These are phyloP conservation scores for Aspergillus japonicus DNA, from an alignment of 2,329 filamentous ascomycete species.

Conservation along the genomic window DNA sequence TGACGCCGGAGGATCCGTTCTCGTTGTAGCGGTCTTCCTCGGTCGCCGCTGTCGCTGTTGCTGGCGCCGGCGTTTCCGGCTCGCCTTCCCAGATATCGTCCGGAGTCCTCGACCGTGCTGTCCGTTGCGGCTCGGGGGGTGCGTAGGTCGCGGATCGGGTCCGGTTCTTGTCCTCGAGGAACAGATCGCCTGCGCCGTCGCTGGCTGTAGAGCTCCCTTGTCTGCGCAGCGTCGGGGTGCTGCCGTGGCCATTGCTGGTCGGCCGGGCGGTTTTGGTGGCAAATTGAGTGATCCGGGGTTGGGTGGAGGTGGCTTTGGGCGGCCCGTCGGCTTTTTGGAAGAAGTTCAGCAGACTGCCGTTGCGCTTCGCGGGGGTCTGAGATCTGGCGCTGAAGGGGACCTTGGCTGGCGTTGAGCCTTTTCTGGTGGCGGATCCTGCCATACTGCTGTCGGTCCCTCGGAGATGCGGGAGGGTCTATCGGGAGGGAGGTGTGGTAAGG, in stretches of 20 bases:
- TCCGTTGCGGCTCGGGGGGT: neutral
- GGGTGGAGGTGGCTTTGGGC: conserved; percentile 47
- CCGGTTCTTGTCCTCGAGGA: conserved; percentile 36
- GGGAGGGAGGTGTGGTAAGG: neutral
- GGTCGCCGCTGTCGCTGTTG: neutral
- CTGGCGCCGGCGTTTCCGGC: conserved; percentile 16
- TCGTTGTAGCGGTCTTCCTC: conserved; percentile 34
- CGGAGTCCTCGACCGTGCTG: conserved; percentile 28
- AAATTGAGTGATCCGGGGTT: conserved; percentile 57
- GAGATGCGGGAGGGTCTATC: neutral
- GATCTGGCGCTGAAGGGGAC: conserved; percentile 13
- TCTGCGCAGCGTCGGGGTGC: conserved; percentile 15
- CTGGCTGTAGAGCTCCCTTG: conserved; percentile 11
- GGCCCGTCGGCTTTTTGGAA: conserved; percentile 67
- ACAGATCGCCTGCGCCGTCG: conserved; percentile 28
- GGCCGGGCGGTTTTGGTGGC: conserved; percentile 28
- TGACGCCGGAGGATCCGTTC: conserved; percentile 28
- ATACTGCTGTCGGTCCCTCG: conserved; percentile 14
- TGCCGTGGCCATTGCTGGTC: conserved; percentile 10
- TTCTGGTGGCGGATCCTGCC: conserved; percentile 20
- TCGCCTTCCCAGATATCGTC: conserved; percentile 38
- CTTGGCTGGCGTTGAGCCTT: conserved; percentile 27
- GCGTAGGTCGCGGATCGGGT: conserved; percentile 9
- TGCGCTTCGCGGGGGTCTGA: conserved; percentile 37
- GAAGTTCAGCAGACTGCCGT: conserved; percentile 70